Percentiles rank a stretch among this genome's conserved stretches.
These are phyloP conservation scores for Echites panduratus DNA, from an alignment of 257 asterid genomes.

Conservation along the genomic window DNA sequence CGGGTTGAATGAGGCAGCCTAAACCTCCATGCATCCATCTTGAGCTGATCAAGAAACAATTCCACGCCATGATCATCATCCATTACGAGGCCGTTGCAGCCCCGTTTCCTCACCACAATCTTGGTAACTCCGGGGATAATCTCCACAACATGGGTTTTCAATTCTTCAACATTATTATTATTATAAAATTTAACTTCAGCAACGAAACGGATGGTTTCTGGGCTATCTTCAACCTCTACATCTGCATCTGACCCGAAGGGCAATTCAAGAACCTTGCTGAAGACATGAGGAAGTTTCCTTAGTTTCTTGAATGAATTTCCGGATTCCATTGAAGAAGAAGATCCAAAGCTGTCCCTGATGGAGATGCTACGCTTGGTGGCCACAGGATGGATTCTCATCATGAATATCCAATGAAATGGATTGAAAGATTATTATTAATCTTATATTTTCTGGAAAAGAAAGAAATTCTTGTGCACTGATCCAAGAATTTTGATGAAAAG, in stretches of 20 bases:
- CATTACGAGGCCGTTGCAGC: neutral
- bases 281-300: slow-evolving; percentile 62
- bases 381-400: slow-evolving; percentile 27
- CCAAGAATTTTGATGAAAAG: neutral
- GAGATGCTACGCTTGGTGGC: slow-evolving; percentile 23
- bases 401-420: neutral
- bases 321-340: slow-evolving; percentile 18
- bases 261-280: slow-evolving; percentile 59
- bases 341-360: slow-evolving; percentile 8
- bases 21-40: slow-evolving; percentile 58
- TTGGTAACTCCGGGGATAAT: slow-evolving; percentile 66
- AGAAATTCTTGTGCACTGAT: neutral
- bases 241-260: slow-evolving; percentile 62
- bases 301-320: slow-evolving; percentile 38
- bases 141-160: slow-evolving; percentile 57
- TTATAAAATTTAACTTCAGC: slow-evolving; percentile 22
- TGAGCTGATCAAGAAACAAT: slow-evolving; percentile 41
- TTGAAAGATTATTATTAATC: neutral
- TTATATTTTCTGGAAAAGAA: neutral
- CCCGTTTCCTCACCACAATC: slow-evolving; percentile 43
- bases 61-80: slow-evolving; percentile 5
- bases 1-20: slow-evolving; percentile 42
- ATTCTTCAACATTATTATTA: neutral
- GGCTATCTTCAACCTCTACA: slow-evolving; percentile 50
- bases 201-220: slow-evolving; percentile 42